Conservation (phyloP, 306 rosid genomes). For the Ochetophila trinervis region DNA sequence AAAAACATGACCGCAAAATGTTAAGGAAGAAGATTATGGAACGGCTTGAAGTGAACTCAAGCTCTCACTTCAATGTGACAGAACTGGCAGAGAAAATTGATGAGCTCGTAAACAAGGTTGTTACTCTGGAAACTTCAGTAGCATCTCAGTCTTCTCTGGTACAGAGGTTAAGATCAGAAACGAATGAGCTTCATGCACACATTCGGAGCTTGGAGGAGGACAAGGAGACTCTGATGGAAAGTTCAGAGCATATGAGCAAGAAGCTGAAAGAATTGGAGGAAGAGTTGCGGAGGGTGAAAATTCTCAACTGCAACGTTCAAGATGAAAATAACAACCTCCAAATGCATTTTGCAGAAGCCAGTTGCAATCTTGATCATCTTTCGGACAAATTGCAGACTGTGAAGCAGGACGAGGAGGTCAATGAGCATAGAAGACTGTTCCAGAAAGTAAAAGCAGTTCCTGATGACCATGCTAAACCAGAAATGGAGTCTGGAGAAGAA, state of each 20-base stretch:
- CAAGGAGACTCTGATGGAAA: constrained; percentile 52
- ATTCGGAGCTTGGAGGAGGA: constrained; percentile 60
- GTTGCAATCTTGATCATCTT: constrained; percentile 53
- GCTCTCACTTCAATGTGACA: constrained; percentile 39
- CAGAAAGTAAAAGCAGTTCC: constrained; percentile 22
- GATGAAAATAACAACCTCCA: constrained; percentile 38
- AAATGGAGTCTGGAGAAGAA: constrained; percentile 24
- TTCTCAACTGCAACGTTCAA: constrained; percentile 39
- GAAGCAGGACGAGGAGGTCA: constrained; percentile 46
- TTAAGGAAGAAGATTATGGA: constrained; percentile 33
- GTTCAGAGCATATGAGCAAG: constrained; percentile 42
- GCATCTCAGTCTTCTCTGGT: constrained; percentile 63
- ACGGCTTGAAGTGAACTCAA: constrained; percentile 40
- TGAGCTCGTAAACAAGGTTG: constrained; percentile 68
- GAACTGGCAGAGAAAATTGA: constrained; percentile 79
- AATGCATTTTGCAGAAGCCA: constrained; percentile 48
- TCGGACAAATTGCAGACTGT: constrained; percentile 43
- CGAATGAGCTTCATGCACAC: constrained; percentile 54
- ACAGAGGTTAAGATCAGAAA: constrained; percentile 55
- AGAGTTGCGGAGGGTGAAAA: constrained; percentile 45
- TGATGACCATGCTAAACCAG: constrained; percentile 33
- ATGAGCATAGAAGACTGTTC: constrained; percentile 20
- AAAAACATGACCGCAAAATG: constrained; percentile 20
- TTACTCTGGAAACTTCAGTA: constrained; percentile 54
- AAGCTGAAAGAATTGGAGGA: constrained; percentile 65